Percentiles rank a stretch among this genome's conserved stretches.
Conservation (phyloP, 2,329 filamentous ascomycete species). For the Hymenoscyphus scutula region DNA sequence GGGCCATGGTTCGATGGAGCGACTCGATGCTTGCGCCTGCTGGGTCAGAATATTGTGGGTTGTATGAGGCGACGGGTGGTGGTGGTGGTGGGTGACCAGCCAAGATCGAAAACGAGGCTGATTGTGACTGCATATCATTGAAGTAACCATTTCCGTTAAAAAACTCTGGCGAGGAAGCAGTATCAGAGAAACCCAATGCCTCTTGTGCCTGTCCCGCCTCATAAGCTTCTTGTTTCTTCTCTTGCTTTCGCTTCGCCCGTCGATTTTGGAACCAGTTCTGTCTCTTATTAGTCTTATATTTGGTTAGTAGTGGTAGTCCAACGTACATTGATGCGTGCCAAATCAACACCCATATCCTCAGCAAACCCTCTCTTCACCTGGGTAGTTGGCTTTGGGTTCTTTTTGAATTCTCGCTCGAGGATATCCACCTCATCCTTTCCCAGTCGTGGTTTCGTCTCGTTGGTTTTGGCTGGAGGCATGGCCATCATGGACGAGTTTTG, state of each 20-base stretch:
- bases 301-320: slow-evolving; percentile 43
- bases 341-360: slow-evolving; percentile 60
- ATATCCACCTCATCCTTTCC: slow-evolving; percentile 59
- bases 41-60: slow-evolving; percentile 33
- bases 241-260: slow-evolving; percentile 53
- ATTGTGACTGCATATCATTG: slow-evolving; percentile 19
- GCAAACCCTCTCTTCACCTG: slow-evolving; percentile 60
- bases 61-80: slow-evolving; percentile 29
- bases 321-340: slow-evolving; percentile 61
- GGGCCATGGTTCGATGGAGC: slow-evolving; percentile 31
- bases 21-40: slow-evolving; percentile 31
- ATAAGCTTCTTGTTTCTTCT: slow-evolving; percentile 53
- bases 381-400: slow-evolving; percentile 64
- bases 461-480: slow-evolving; percentile 29
- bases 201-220: slow-evolving; percentile 42
- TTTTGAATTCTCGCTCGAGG: slow-evolving; percentile 59
- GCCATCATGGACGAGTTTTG: slow-evolving; percentile 37
- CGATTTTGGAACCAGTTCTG: slow-evolving; percentile 71
- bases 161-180: slow-evolving; percentile 31
- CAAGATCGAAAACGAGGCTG: slow-evolving; percentile 21
- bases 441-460: slow-evolving; percentile 40
- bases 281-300: slow-evolving; percentile 30
- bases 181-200: slow-evolving; percentile 28
- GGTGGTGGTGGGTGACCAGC: slow-evolving; percentile 29
- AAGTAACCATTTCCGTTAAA: slow-evolving; percentile 23